Base-by-base conservation (phyloP, 2,329 filamentous ascomycete species). In the Stenocarpella maydis region DNA sequence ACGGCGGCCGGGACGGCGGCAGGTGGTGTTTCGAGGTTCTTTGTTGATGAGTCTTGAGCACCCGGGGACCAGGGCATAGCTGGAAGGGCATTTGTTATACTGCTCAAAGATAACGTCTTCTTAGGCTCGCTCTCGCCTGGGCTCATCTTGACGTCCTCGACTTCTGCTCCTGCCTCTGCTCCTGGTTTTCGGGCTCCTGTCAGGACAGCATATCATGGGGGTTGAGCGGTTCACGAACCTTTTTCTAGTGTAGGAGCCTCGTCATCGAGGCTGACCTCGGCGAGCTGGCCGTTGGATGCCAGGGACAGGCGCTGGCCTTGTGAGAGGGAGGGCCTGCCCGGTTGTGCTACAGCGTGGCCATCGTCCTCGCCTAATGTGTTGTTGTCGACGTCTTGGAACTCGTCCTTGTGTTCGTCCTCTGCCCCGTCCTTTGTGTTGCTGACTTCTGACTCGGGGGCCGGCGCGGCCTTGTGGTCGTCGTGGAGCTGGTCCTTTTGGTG, bases 21-120 rank as follows among this genome's bases (percentile, higher is more conserved):
- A 72, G 75, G 80, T 73, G 67, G 53, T 7, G 61, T 49, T 24
- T 67, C 69, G 17, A 66, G 67, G 12, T 74, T 84, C 77, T 86
- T 89, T 4, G 83, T 80, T 26, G 83, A 80, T 26, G 83, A 80
- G 68, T 83, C 82, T 70, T 82, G 81, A 67, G 87, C 83, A 50
- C 88, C 82, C 47, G 90, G 87, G 21, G 88, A 90, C 91, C 91
- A 93, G 70, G 91, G 90, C 80, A 93, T 88, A 39, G 92, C 86
- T 43, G 92, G 91, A 63, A 96, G 85, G 54, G 87, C 89, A 67
- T 88, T 91, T 47, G 92, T 90, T 65, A 96, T 87, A 73, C 92
- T 93, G 79, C 90, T 89, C 45, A 89, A 84, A 52, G 89, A 90
- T 60, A 90, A 81, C 61, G 87, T 86, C 77, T 87, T 86, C 77